Percentiles rank a stretch among this genome's conserved stretches.
Evolutionary conservation across 2,329 filamentous ascomycete species (phyloP).

Genomic region (Bipolaris oryzae): DNA sequence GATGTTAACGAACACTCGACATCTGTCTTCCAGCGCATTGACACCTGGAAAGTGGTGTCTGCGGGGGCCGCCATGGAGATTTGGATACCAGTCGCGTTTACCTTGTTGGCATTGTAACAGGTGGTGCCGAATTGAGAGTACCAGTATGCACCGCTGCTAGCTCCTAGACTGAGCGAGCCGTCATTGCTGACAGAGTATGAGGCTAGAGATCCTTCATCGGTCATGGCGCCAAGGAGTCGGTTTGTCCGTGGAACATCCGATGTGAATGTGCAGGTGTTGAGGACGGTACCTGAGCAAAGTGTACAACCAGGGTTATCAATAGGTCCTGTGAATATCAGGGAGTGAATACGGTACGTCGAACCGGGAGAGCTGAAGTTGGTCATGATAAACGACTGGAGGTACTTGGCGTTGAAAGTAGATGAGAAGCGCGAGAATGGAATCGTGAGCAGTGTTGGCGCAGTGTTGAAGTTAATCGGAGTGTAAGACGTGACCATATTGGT

Average conservation of each 20-base stretch:
- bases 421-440: conserved; percentile 11
- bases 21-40: conserved; percentile 12
- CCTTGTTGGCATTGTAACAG: conserved; percentile 9
- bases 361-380: conserved; percentile 8
- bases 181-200: conserved; percentile 8
- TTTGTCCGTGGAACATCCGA: conserved; percentile 4
- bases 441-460: conserved; percentile 3
- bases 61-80: conserved; percentile 9
- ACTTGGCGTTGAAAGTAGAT: neutral
- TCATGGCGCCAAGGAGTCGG: conserved; percentile 4
- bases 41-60: conserved; percentile 6
- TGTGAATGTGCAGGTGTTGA: conserved; percentile 13
- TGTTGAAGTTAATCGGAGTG: conserved; percentile 9
- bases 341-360: conserved; percentile 4
- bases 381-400: conserved; percentile 9
- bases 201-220: conserved; percentile 9
- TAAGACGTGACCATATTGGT: conserved; percentile 12
- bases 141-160: conserved; percentile 5
- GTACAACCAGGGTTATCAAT: conserved; percentile 10
- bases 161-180: conserved; percentile 5
- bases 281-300: conserved; percentile 12
- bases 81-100: conserved; percentile 11
- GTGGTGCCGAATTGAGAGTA: conserved; percentile 7
- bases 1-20: conserved; percentile 2
- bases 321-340: conserved; percentile 9